A percentile compares a stretch with the other conserved stretches of the same genome.
Conservation (phyloP, 768 basidiomycete species). For the Kwoniella botswanensis region DNA sequence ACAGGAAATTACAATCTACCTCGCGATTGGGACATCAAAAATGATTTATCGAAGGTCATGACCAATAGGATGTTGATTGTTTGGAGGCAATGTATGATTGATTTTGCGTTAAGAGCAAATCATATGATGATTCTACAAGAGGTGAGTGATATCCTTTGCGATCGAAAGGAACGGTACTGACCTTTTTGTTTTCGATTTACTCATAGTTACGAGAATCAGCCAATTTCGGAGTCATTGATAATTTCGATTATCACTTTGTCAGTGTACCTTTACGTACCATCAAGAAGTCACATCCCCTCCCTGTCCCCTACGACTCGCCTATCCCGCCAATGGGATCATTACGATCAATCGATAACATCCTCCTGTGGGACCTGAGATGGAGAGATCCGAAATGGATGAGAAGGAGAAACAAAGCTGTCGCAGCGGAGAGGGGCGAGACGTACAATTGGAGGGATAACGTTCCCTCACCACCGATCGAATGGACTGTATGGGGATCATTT, state of each 20-base stretch:
- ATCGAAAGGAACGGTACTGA: too few species aligned
- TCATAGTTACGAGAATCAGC: neutral
- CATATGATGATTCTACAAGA: conserved; percentile 2
- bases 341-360: conserved; percentile 28
- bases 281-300: neutral
- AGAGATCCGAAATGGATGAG: conserved; percentile 13
- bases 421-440: conserved; percentile 5
- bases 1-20: neutral
- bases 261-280: neutral
- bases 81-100: conserved; percentile 6
- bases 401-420: neutral
- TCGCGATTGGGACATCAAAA: neutral
- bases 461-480: neutral
- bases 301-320: neutral
- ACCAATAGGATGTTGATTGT: conserved; percentile 2
- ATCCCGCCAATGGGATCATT: conserved; percentile 18
- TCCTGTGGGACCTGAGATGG: conserved; percentile 28
- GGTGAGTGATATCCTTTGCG: neutral
- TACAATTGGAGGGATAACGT: conserved; percentile 5
- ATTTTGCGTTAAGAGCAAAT: conserved; percentile 19
- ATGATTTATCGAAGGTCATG: neutral
- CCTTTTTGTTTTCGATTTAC: neutral
- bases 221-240: conserved; percentile 9
- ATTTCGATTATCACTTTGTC: conserved; percentile 25
- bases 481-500: conserved; percentile 17